Percentiles rank a stretch among this genome's conserved stretches.
Evolutionary conservation across 495 filamentous ascomycete species (phyloP).

Genomic region (Trichoderma erinaceum): DNA sequence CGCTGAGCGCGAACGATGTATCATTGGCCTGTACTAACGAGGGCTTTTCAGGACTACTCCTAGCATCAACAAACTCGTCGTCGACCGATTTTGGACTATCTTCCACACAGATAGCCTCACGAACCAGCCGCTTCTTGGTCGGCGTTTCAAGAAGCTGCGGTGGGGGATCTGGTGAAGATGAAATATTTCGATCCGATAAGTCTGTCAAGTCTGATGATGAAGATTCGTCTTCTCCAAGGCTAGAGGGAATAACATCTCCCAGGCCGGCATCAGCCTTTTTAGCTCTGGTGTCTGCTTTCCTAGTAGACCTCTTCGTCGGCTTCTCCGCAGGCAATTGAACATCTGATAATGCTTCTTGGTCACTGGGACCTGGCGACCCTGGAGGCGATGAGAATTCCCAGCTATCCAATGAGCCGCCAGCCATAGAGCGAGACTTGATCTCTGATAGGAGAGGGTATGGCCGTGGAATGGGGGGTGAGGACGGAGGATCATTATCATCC

Average conservation of each 20-base stretch:
- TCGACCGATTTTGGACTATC: constrained; percentile 33
- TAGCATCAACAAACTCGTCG: constrained; percentile 43
- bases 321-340: constrained; percentile 15
- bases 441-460: constrained; percentile 46
- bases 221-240: background rate
- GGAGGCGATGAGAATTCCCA: constrained; percentile 45
- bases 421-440: constrained; percentile 38
- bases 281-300: background rate
- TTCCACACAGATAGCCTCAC: constrained; percentile 17
- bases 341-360: constrained; percentile 19
- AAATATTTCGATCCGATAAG: background rate
- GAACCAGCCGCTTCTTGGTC: constrained; percentile 18
- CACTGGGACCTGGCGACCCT: constrained; percentile 33
- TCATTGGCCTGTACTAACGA: constrained; percentile 18
- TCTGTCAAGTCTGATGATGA: constrained; percentile 1
- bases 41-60: constrained; percentile 9
- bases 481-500: constrained; percentile 42
- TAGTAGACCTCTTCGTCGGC: background rate
- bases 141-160: background rate
- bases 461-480: constrained; percentile 48
- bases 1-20: constrained; percentile 36
- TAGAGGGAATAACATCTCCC: constrained; percentile 10
- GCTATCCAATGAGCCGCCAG: constrained; percentile 32
- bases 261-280: background rate
- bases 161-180: background rate